Base-by-base conservation (phyloP, 2,329 filamentous ascomycete species). In the Hypoxylon sp. region DNA sequence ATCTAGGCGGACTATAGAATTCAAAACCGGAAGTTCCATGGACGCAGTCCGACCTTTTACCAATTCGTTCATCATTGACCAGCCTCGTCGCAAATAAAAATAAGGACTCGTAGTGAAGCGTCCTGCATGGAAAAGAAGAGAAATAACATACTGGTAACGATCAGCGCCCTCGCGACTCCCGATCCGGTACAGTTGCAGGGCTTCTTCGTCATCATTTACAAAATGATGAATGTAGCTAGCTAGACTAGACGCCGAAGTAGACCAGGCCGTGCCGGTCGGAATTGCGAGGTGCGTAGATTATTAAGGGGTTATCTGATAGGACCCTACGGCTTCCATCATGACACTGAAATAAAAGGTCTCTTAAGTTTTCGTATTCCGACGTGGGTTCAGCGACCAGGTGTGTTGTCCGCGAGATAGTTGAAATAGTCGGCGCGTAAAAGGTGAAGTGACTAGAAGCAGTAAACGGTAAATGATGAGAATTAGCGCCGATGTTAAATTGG, bases 21-120 rank as follows among this genome's bases (percentile, higher is more conserved):
- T 73, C 70, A 63, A 75, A 74, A 78, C 81, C 80, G 78, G 81
- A 77, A 76, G 76, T 73, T 75, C 67, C 67, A 72, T 62, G 45
- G 39, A 56, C 39, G 73, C 76, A 76, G 78, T 83, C 81, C 71
- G 80, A 81, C 80, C 81, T 83, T 83, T 83, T 83, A 83, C 81
- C 81, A 81, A 73, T 63, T 61, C 70, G 75, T 63, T 80, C 81
- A 82, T 83, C 81, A 82, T 74, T 53, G 80, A 81, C 80, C 76
- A 71, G 63, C 63, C 69, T 56, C 58, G 45, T 25, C 47, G 21
- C 43, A 27, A 48, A 48, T n/a, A 25, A 60, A 48, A 41, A 50
- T 21, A n/a, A 41, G 23, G 27, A 5, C 14, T 27, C 9, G 5
- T 3, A 32, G 30, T 45, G 11, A 45, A 14, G 25, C 29, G 25